Base-by-base conservation (phyloP, 495 filamentous ascomycete species). In the Penicillium verhagenii region DNA sequence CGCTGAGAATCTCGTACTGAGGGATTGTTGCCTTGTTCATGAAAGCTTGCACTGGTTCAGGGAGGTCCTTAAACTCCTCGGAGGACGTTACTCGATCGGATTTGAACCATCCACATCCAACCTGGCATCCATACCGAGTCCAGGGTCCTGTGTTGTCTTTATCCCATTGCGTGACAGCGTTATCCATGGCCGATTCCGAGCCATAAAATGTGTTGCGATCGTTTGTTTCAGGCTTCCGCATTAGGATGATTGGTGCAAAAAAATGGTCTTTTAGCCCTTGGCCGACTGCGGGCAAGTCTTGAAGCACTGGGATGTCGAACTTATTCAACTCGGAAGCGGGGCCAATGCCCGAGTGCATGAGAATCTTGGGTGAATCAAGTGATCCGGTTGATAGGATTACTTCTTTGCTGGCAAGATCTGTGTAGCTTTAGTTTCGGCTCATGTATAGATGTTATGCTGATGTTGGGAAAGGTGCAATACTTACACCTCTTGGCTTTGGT, bases 271-370 rank as follows among this genome's bases (percentile, higher is more conserved):
- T 72, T 0, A 88, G 73, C 57, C 85, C 83, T 56, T 83, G 69
- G 4, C 83, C 85, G 28, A 87, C 67, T 10, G 71, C 70, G 6
- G 79, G 72, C 0, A 80, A 49, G 14, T 82, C 66, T 0, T 76
- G 65, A 18, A 82, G 47, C 0, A 83, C 59, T 0, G 78, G 74
- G 54, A 88, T 83, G n/a, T 67, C 53, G 65, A 75, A 79, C 28
- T 76, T 56, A n/a, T 67, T 31, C 0, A 89, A 77, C 24, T 85
- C 74, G 0, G 66, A 57, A 10, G 64, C 61, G 0, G 84, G 82
- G 0, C 85, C 85, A 50, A 89, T 81, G 10, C 85, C 86, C 0
- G 82, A 85, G 52, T 85, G 81, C 78, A 86, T 82, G 0, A 88
- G 72, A 47, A 87, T 76, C 38, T 81, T 78, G 2, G 86, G 85